Conservation (phyloP, 2,329 filamentous ascomycete genomes). For the Neopestalotiopsis rosae region DNA sequence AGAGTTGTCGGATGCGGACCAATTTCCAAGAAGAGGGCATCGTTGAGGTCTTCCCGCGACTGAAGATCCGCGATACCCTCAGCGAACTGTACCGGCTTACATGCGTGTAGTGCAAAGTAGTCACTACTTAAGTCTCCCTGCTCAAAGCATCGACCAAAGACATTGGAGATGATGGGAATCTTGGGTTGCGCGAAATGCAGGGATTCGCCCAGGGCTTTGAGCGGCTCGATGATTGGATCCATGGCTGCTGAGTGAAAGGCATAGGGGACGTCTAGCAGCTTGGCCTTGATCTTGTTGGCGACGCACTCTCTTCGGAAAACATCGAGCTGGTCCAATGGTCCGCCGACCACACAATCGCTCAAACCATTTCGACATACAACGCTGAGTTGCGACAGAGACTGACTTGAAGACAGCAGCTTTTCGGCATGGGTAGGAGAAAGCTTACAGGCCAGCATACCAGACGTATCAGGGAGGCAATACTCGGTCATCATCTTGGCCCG, state of each 20-base stretch:
- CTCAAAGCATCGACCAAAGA: slow-evolving; percentile 10
- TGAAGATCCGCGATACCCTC: slow-evolving; percentile 10
- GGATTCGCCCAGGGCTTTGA: slow-evolving; percentile 4
- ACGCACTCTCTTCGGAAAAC: slow-evolving; percentile 15
- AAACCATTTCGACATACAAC: slow-evolving; percentile 24
- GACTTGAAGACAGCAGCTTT: slow-evolving; percentile 10
- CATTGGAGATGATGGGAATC: slow-evolving; percentile 24
- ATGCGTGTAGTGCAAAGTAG: slow-evolving; percentile 19
- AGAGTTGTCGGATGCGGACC: slow-evolving; percentile 19
- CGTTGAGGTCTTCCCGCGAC: neutral
- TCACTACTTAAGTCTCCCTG: slow-evolving; percentile 15
- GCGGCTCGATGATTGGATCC: slow-evolving; percentile 22
- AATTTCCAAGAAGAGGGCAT: slow-evolving; percentile 17
- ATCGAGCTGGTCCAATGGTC: slow-evolving; percentile 19
- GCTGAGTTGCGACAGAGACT: slow-evolving; percentile 4
- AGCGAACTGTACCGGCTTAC: slow-evolving; percentile 15
- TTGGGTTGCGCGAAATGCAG: slow-evolving; percentile 19
- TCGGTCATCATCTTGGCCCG: slow-evolving; percentile 22
- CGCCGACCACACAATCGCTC: slow-evolving; percentile 24
- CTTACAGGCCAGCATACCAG: slow-evolving; percentile 22
- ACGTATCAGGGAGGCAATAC: slow-evolving; percentile 16
- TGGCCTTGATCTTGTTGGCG: slow-evolving; percentile 16
- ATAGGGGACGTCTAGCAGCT: slow-evolving; percentile 20
- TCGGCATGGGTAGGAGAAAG: slow-evolving; percentile 7
- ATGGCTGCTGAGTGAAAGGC: slow-evolving; percentile 23